Evolutionary conservation across 495 filamentous ascomycete genomes (phyloP).

Genomic region (Glarea lozoyensis): DNA sequence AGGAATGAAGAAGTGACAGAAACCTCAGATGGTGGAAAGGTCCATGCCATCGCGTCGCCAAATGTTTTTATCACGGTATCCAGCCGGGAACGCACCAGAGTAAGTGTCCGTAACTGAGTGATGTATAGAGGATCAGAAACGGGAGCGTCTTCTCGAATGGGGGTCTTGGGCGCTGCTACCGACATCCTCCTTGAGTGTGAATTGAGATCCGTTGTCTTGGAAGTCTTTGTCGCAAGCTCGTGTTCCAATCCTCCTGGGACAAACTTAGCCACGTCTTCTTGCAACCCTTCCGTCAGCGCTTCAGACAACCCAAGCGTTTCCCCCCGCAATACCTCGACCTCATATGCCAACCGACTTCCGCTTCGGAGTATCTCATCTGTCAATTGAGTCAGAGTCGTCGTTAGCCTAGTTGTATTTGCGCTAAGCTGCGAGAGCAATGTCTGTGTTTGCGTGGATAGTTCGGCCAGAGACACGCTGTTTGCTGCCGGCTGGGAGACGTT

Average conservation of each 20-base stretch:
- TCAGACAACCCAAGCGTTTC: constrained; percentile 74
- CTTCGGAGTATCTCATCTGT: constrained; percentile 92
- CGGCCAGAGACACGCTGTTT: constrained; percentile 55
- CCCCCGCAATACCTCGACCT: constrained; percentile 86
- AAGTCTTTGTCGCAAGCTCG: constrained; percentile 7
- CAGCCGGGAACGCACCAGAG: constrained; percentile 68
- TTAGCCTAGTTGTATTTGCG: constrained; percentile 75
- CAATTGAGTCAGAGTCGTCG: constrained; percentile 73
- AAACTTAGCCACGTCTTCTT: constrained; percentile 61
- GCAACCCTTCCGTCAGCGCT: constrained; percentile 59
- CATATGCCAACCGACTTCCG: constrained; percentile 79
- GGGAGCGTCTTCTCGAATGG: constrained; percentile 11
- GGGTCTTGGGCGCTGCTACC: constrained; percentile 16
- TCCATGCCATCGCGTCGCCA: constrained; percentile 88
- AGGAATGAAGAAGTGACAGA: constrained; percentile 68
- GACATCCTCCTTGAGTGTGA: constrained; percentile 13
- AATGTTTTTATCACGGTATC: constrained; percentile 84
- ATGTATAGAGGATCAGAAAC: constrained; percentile 59
- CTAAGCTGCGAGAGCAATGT: constrained; percentile 76
- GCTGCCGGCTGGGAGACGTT: constrained; percentile 25
- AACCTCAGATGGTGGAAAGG: constrained; percentile 71
- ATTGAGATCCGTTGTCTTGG: constrained; percentile 5
- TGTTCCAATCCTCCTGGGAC: constrained; percentile 42
- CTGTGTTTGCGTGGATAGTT: constrained; percentile 75
- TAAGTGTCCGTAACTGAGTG: constrained; percentile 69